Base-by-base conservation (phyloP, 2,329 filamentous ascomycete genomes). In the Arthrobotrys entomopaga region DNA sequence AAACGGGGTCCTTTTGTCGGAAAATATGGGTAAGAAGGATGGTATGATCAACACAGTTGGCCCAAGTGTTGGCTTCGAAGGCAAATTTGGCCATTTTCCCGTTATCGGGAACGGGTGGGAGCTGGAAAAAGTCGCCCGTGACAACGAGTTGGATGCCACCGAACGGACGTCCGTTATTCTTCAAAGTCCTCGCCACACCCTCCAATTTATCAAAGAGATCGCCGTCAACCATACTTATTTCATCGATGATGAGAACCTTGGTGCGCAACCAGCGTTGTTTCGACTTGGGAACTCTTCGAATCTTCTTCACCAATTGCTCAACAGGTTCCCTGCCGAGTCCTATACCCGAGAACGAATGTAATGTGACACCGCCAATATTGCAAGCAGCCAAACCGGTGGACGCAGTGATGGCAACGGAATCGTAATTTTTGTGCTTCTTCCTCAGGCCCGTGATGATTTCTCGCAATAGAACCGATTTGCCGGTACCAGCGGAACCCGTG, bases 141-240 rank as follows among this genome's bases (percentile, higher is more conserved):
- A 99, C 91, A 66, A 99, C 87, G 29, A 99, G 86, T 78, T 99
- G 95, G 52, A 99, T 98, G 3, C 95, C 95, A 64, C 95, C 96
- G 84, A 97, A 99, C 0, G 95, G 91, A 8, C 92, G 87, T 8
- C 92, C 93, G 78, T 97, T 97, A 80, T 96, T 97, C 63, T 93
- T 88, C 75, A 99, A 88, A 2, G 85, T 88, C 65, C 94, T 87
- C 13, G 93, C 94, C 77, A 99, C 91, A 74, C 91, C 87, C 75
- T 96, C 93, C 16, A 99, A 86, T 81, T 99, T 99, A 83, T 99
- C 95, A 77, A 98, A 99, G 0, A 99, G 85, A 38, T 97, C 93
- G 0, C 92, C 95, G 79, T 99, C 95, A 3, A 99, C 93, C 96
- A 99, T 99, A 11, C 95, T 98, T 2, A 99, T 89, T 81, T 99